Percentiles rank a stretch among this genome's conserved stretches.
phyloP scores from a whole-genome alignment of 441 rosid species.

The Croton laevigatus region DNA sequence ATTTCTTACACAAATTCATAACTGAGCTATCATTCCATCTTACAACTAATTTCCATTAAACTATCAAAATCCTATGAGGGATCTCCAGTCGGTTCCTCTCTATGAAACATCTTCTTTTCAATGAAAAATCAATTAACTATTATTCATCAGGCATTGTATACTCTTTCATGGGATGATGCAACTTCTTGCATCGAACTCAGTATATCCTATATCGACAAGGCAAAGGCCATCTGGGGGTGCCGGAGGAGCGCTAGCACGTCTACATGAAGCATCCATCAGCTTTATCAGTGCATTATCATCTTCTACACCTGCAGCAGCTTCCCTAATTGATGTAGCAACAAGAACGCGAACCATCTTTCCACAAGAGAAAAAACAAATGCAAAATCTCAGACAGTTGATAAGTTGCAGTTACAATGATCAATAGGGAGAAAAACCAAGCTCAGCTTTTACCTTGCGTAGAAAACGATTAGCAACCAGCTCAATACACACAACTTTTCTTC shows the following conservation, averaged over 20 bases:
- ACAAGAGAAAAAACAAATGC: background rate
- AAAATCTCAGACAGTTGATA: background rate
- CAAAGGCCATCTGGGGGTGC: slow-evolving; percentile 89
- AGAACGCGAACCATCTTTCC: slow-evolving; percentile 89
- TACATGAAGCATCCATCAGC: slow-evolving; percentile 73
- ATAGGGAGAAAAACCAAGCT: background rate
- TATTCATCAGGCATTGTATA: background rate
- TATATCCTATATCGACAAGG: slow-evolving; percentile 77
- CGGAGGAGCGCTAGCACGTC: slow-evolving; percentile 95
- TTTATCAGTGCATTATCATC: slow-evolving; percentile 68
- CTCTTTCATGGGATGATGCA: slow-evolving; percentile 43
- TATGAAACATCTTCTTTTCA: no score
- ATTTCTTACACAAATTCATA: no score
- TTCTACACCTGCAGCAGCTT: slow-evolving; percentile 76
- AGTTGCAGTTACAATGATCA: background rate
- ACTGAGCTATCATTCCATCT: no score
- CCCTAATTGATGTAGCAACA: slow-evolving; percentile 83
- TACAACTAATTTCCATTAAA: no score
- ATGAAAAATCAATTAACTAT: no score
- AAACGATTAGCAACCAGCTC: slow-evolving; percentile 91
- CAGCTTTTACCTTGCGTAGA: slow-evolving; percentile 65
- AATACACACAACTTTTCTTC: slow-evolving; percentile 69
- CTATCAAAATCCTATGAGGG: no score
- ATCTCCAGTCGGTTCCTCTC: no score
- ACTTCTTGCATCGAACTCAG: slow-evolving; percentile 54